Conservation (phyloP, 1,139 yeast species). For the Yamadazyma sp. region DNA sequence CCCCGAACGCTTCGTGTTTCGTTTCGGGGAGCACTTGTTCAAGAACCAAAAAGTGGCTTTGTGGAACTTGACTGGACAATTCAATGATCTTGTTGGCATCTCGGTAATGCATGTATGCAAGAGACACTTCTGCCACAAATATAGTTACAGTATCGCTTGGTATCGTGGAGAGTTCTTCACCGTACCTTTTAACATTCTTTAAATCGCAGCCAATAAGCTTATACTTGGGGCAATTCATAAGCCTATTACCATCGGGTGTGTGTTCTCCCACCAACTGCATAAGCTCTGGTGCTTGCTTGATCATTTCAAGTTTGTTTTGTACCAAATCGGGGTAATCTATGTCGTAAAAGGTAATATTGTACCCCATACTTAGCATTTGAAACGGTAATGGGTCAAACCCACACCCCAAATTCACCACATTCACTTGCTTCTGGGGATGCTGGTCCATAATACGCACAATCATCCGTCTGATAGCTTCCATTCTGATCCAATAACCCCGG, state of each 20-base stretch:
- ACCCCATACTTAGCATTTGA: conserved; percentile 44
- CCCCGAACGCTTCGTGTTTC: conserved; percentile 62
- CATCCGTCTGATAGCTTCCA: conserved; percentile 64
- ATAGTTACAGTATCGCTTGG: conserved; percentile 36
- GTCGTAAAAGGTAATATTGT: conserved; percentile 56
- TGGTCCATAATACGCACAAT: conserved; percentile 43
- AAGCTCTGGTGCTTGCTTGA: conserved; percentile 50
- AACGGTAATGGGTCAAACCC: conserved; percentile 82
- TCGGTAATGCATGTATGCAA: conserved; percentile 74
- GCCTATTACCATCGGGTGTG: conserved; percentile 22
- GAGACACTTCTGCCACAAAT: conserved; percentile 79
- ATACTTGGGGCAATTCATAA: conserved; percentile 48
- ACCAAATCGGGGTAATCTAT: conserved; percentile 76
- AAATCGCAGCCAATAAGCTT: conserved; percentile 72
- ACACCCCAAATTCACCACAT: conserved; percentile 73
- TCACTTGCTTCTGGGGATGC: conserved; percentile 21
- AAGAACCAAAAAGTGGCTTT: conserved; percentile 62
- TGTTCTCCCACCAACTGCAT: conserved; percentile 42
- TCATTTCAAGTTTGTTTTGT: conserved; percentile 51
- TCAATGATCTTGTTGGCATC: conserved; percentile 66
- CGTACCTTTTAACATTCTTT: conserved; percentile 47
- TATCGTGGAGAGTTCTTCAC: conserved; percentile 31
- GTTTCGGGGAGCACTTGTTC: conserved; percentile 77
- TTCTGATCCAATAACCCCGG: conserved; percentile 81
- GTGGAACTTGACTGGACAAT: conserved; percentile 45